phyloP scores from a whole-genome alignment of 164 flowering plant species.

The Akebia trifoliata region DNA sequence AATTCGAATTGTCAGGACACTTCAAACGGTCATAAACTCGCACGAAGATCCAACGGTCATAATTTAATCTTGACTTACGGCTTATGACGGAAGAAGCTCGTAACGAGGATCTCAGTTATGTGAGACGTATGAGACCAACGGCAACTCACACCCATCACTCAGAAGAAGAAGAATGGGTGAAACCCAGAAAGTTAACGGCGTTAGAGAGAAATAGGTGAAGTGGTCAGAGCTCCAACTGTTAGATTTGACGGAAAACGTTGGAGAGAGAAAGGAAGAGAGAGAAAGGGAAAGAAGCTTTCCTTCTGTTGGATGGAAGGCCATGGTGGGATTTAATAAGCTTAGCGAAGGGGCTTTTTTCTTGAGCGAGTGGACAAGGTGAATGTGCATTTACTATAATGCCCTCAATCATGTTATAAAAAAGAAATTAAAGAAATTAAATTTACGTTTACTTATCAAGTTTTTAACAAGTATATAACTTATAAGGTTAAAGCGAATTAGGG shows the following conservation, averaged over 20 bases:
- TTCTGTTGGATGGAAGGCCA: background rate
- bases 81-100: conserved; percentile 95
- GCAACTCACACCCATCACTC: conserved; percentile 64
- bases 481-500: too few species aligned
- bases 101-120: conserved; percentile 80
- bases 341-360: background rate
- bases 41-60: background rate
- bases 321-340: conserved; percentile 4
- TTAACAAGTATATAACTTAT: too few species aligned
- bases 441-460: too few species aligned
- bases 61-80: conserved; percentile 12
- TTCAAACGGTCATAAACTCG: background rate
- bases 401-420: background rate
- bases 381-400: conserved; percentile 2
- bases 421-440: too few species aligned
- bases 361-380: background rate
- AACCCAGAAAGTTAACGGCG: background rate
- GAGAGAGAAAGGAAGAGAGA: conserved; percentile 7
- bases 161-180: conserved; percentile 19
- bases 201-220: background rate
- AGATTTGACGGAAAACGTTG: conserved; percentile 8
- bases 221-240: background rate
- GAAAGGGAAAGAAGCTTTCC: conserved; percentile 3
- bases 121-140: conserved; percentile 68
- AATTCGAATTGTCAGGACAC: background rate